Evolutionary conservation across 495 filamentous ascomycete genomes (phyloP).

Genomic region (Penicillium odoratum): DNA sequence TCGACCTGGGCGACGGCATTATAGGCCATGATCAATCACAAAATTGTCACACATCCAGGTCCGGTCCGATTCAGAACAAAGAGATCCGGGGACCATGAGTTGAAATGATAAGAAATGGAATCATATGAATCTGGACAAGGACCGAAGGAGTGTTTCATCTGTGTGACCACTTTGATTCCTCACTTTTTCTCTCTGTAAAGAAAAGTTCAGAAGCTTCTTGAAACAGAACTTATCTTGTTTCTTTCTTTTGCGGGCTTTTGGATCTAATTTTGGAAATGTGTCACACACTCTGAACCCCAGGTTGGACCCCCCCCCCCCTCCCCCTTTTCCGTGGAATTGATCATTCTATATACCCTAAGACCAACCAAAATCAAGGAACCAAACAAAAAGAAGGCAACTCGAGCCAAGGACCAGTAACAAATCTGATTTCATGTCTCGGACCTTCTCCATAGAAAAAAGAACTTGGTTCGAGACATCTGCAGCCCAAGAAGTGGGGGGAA

Average conservation of each 20-base stretch:
- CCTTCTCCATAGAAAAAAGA: not conserved
- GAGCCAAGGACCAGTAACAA: not conserved
- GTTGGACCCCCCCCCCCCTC: not conserved
- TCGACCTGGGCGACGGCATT: constrained; percentile 47
- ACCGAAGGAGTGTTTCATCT: constrained; percentile 10
- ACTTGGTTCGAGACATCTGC: constrained; percentile 4
- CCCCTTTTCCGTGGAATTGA: not conserved
- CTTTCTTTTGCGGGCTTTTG: not conserved
- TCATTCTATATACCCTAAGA: not conserved
- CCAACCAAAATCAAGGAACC: constrained; percentile 1
- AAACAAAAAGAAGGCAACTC: constrained; percentile 4
- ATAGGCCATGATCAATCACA: constrained; percentile 43
- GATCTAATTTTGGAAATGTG: not conserved
- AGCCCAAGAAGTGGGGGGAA: constrained; percentile 1
- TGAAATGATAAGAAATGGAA: constrained; percentile 3
- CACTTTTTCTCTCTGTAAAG: not conserved
- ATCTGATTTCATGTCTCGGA: constrained; percentile 5
- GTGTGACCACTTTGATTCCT: constrained; percentile 4
- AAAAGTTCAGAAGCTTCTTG: too few species aligned
- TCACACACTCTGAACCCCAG: not conserved
- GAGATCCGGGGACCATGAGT: constrained; percentile 8
- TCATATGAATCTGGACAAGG: constrained; percentile 2
- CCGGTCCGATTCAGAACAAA: constrained; percentile 9
- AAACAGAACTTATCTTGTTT: too few species aligned
- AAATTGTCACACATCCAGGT: constrained; percentile 3